Percentiles rank a stretch among this genome's conserved stretches.
phyloP scores from a whole-genome alignment of 768 basidiomycete genomes.

The Pleurotus tuber-regium region DNA sequence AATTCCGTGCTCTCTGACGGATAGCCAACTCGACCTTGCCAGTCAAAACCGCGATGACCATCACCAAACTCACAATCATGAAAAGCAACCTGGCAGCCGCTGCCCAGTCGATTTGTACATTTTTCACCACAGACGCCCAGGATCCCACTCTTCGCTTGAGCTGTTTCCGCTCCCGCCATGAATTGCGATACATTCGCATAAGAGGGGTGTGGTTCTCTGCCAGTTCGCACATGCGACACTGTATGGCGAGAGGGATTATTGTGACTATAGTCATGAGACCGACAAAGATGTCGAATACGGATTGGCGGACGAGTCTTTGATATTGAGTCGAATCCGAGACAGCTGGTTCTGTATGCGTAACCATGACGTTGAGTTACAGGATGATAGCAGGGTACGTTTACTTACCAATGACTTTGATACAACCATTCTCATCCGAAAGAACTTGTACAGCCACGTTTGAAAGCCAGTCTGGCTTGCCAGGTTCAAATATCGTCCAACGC shows the following conservation, averaged over 20 bases:
- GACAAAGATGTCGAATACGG: neutral
- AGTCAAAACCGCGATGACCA: neutral
- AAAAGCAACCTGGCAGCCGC: neutral
- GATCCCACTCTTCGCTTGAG: neutral
- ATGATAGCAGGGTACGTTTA: neutral
- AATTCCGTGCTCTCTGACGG: slow-evolving; percentile 1
- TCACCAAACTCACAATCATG: neutral
- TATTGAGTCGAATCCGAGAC: neutral
- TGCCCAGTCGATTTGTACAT: neutral
- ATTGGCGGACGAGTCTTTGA: neutral
- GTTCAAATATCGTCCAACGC: slow-evolving; percentile 1
- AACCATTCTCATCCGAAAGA: slow-evolving; percentile 6
- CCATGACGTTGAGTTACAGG: neutral
- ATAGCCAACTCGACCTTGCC: neutral
- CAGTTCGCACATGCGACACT: neutral
- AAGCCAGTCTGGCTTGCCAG: neutral
- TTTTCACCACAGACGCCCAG: neutral
- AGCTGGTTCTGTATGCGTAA: neutral
- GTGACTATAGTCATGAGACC: neutral
- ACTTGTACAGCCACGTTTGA: slow-evolving; percentile 1
- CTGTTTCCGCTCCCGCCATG: slow-evolving; percentile 2
- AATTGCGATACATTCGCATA: neutral
- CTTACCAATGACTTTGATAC: slow-evolving; percentile 4
- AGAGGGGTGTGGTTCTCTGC: neutral
- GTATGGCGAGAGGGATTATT: neutral